phyloP scores from a whole-genome alignment of 768 basidiomycete species.

The Symmetrospora coprosmae region DNA sequence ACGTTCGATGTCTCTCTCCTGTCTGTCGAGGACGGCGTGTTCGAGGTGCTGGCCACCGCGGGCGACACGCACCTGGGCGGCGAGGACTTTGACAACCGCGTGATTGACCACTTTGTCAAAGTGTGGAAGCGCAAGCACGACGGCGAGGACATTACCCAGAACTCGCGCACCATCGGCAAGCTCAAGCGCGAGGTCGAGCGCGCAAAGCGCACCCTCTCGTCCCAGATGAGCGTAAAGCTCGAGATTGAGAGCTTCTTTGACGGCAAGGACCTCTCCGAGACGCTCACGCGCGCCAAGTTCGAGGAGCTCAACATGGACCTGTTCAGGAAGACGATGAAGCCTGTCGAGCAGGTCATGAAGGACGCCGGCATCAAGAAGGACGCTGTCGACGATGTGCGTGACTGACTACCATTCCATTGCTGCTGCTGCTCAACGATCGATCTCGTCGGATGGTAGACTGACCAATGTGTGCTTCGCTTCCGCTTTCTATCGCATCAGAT shows the following conservation, averaged over 20 bases:
- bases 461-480: not conserved
- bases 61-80: slow-evolving; percentile 91
- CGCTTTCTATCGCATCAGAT: slow-evolving; percentile 34
- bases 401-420: not conserved
- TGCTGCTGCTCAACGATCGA: too few species aligned
- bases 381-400: slow-evolving; percentile 52
- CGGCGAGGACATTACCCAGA: slow-evolving; percentile 58
- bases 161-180: slow-evolving; percentile 61
- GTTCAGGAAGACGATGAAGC: slow-evolving; percentile 99
- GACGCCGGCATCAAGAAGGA: slow-evolving; percentile 98
- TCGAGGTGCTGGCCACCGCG: slow-evolving; percentile 76
- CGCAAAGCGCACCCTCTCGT: slow-evolving; percentile 82
- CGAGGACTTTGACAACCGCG: slow-evolving; percentile 88
- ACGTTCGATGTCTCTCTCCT: slow-evolving; percentile 97
- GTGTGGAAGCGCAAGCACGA: slow-evolving; percentile 74
- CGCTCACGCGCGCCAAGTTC: slow-evolving; percentile 93
- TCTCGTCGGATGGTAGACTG: too few species aligned
- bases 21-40: slow-evolving; percentile 83
- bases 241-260: slow-evolving; percentile 94
- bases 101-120: slow-evolving; percentile 80
- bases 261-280: slow-evolving; percentile 95
- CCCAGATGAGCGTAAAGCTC: slow-evolving; percentile 74
- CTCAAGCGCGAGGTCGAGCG: slow-evolving; percentile 88
- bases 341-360: slow-evolving; percentile 96
- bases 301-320: slow-evolving; percentile 98